Percentiles rank a stretch among this genome's conserved stretches.
Evolutionary conservation across 2,329 filamentous ascomycete species (phyloP).

Genomic region (Gremmenia infestans): DNA sequence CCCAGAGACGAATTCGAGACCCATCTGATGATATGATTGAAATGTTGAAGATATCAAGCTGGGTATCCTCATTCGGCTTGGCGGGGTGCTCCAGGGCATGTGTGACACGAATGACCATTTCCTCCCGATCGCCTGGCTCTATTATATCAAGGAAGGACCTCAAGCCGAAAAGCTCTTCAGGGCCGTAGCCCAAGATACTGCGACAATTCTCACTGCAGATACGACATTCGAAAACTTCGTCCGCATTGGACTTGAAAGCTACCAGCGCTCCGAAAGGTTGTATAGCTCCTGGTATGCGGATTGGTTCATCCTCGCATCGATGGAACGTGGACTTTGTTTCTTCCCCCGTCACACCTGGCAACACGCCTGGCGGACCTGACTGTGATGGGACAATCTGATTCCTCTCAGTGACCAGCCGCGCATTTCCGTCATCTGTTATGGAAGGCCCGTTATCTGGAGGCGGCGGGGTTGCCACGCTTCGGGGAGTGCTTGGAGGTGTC

Average conservation of each 20-base stretch:
- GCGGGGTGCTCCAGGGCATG: constrained; percentile 11
- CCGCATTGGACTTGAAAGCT: constrained; percentile 14
- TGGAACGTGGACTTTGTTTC: constrained; percentile 4
- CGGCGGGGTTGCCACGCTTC: constrained; percentile 6
- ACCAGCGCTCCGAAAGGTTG: constrained; percentile 22
- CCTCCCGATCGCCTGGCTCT: constrained; percentile 11
- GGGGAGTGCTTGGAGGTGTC: constrained; percentile 12
- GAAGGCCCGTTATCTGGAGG: not conserved
- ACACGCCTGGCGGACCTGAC: constrained; percentile 15
- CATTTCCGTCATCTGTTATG: not conserved
- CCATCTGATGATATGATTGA: constrained; percentile 8
- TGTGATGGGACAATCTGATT: constrained; percentile 15
- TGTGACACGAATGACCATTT: constrained; percentile 15
- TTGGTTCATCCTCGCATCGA: constrained; percentile 27
- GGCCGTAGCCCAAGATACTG: constrained; percentile 18
- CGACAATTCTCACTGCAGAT: constrained; percentile 24
- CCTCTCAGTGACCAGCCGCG: constrained; percentile 9
- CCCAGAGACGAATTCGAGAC: constrained; percentile 17
- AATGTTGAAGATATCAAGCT: constrained; percentile 18
- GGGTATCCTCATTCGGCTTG: constrained; percentile 9
- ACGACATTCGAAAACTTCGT: constrained; percentile 18
- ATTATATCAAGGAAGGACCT: constrained; percentile 21
- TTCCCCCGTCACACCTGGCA: constrained; percentile 8
- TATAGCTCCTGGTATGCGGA: constrained; percentile 24
- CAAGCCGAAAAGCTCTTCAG: constrained; percentile 20